phyloP scores from a whole-genome alignment of 1,284 basidiomycete genomes.

The Waitea zeae region DNA sequence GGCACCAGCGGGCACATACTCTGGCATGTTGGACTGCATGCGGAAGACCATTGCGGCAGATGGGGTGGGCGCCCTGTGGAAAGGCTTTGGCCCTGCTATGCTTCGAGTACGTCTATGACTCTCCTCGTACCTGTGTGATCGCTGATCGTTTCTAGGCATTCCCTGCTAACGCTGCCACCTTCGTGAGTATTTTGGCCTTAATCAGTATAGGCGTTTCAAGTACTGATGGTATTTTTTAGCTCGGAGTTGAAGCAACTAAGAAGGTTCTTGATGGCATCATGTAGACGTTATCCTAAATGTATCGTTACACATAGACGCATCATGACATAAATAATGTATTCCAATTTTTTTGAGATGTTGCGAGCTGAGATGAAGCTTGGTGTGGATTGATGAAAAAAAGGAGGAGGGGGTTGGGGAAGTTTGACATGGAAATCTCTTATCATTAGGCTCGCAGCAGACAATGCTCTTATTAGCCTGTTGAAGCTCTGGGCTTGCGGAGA shows the following conservation, averaged over 20 bases:
- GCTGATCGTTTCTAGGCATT: constrained; percentile 50
- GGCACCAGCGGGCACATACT: constrained; percentile 93
- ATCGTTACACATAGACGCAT: too few relatives aligned
- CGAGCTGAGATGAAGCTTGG: too few relatives aligned
- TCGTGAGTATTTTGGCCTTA: constrained; percentile 37
- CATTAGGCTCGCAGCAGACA: too few relatives aligned
- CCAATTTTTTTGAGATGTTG: too few relatives aligned
- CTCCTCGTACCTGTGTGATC: neutral
- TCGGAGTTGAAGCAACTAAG: constrained; percentile 15
- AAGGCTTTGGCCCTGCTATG: constrained; percentile 96
- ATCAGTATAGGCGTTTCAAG: neutral
- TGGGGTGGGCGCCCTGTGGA: constrained; percentile 85
- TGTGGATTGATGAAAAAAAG: too few relatives aligned
- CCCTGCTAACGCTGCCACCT: constrained; percentile 92
- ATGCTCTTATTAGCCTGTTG: too few relatives aligned
- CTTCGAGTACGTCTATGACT: constrained; percentile 43
- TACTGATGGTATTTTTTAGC: constrained; percentile 7
- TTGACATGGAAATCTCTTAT: too few relatives aligned
- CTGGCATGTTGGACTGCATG: constrained; percentile 85
- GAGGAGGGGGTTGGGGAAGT: too few relatives aligned
- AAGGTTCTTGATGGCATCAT: constrained; percentile 13
- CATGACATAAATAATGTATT: too few relatives aligned
- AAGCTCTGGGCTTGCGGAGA: too few relatives aligned
- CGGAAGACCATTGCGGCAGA: constrained; percentile 87
- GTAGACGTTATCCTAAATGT: too few relatives aligned